Evolutionary conservation across 2,329 filamentous ascomycete species (phyloP), one percentile per base, ranked within the genome.

Genomic region (Ceratocystis variospora): DNA sequence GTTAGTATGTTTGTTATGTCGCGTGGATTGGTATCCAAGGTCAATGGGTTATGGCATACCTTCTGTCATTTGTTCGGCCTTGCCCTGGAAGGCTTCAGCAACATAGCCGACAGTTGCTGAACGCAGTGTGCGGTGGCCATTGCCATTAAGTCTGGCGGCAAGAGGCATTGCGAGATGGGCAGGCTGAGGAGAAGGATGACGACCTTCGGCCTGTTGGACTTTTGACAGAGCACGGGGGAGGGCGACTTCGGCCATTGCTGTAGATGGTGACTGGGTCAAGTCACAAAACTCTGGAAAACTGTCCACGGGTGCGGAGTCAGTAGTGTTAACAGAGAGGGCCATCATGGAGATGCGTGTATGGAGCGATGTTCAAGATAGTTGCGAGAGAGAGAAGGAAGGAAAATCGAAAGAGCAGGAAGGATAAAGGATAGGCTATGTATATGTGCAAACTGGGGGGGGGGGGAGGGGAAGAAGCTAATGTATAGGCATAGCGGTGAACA

Each of bases 71-170:
- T 99, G 94, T 74, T 90, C 86, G 70, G 86, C 81, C 79, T 96
- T 96, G 74, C 93, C 94, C 75, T 90, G 87, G 74, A 99, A 99
- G 69, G 91, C 90, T 61, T 93, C 91, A 28, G 94, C 92, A 70
- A 96, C 87, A 79, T 99, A 99, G 73, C 94, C 94, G 46, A 95
- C 88, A 37, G 92, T 94, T 71, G 90, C 88, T 70, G 94, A 94
- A 22, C 91, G 89, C 67, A 97, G 79, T 66, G 93, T 81, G 66
- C 88, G 84, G 74, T 90, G 85, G 67, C 84, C 83, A 76, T 86
- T 82, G 74, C 81, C 77, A 73, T 81, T 78, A 71, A 75, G 68
- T 72, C 75, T 78, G 72, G 73, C 77, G 76, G 72, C 77, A 66
- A 83, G 80, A 15, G 88, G 87, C 25, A 92, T 81, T 71, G 83